Evolutionary conservation across 108 stramenopile species (phyloP), one percentile per base, ranked within the genome.

Genomic region (Stephanodiscus minutulus): DNA sequence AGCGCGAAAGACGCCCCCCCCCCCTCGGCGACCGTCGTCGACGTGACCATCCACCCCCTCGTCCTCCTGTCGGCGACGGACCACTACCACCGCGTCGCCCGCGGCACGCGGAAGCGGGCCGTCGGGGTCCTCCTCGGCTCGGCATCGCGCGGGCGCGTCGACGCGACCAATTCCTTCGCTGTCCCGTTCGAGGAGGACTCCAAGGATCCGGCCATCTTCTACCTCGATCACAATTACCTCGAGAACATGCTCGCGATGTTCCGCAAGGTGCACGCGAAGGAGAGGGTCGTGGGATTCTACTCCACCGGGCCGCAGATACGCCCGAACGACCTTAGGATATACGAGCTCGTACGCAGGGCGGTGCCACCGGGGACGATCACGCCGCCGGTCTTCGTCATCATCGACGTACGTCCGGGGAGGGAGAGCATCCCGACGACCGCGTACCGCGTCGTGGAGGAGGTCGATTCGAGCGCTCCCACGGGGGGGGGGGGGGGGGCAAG

Each of bases 141-240:
- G 8, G 85, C 84, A 5, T 74, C 71, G 41, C 88, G 87, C 58
- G 97, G 96, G 27, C 55, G 59, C 15, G 88, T 97, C 33, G 96
- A 97, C 65, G 91, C 91, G 28, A 93, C 93, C 60, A 97, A 96
- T 71, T 90, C 89, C 71, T 97, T 97, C 78, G 96, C 98, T n/a
- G 98, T 99, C n/a, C 98, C 98, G 12, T 99, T 99, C 65, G 98
- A 98, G 73, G 98, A 99, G 86, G 98, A 99, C 72, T 79, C 85
- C 39, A 88, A 87, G 59, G 96, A 97, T 74, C 80, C 90, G 27
- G 83, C 83, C 70, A 87, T 99, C 57, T 95, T 91, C 87, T 99
- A 97, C 80, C 86, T 99, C 67, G 98, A 99, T 85, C 98, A 99
- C 87, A 98, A 97, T 72, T 99, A 87, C 70, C 74, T 99, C 39